These are phyloP conservation scores for Arthrobotrys pseudoclavata DNA, from an alignment of 2,329 filamentous ascomycete species.

Conservation along the genomic window DNA sequence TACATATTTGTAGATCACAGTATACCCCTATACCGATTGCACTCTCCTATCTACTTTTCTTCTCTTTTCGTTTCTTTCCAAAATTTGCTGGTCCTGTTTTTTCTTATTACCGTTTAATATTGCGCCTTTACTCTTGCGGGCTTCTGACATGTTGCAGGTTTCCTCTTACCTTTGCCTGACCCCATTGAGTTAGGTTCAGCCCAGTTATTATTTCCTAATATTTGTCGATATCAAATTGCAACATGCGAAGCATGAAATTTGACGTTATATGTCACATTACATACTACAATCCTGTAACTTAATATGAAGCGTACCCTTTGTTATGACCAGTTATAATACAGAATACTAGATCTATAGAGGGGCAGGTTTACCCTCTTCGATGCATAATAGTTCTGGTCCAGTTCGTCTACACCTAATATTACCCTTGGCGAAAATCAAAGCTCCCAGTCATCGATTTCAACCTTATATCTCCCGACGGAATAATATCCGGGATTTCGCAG, in stretches of 20 bases:
- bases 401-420: not conserved
- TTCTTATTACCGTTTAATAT: conserved; percentile 25
- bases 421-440: not conserved
- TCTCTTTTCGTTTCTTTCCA: conserved; percentile 31
- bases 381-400: not conserved
- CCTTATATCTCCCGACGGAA: conserved; percentile 10
- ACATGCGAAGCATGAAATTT: conserved; percentile 59
- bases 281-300: conserved; percentile 37
- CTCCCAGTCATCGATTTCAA: not conserved
- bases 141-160: conserved; percentile 31
- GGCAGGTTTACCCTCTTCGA: conserved; percentile 19
- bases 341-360: not conserved
- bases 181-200: conserved; percentile 5
- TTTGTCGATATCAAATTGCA: conserved; percentile 53
- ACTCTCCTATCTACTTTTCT: conserved; percentile 58
- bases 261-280: conserved; percentile 46
- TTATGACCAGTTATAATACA: conserved; percentile 2
- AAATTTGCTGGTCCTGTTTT: conserved; percentile 18
- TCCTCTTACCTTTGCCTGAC: conserved; percentile 10
- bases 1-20: conserved; percentile 57
- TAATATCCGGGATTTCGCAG: not conserved
- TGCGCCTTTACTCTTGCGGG: not conserved
- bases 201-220: conserved; percentile 39
- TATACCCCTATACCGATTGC: conserved; percentile 59
- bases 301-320: conserved; percentile 1